Evolutionary conservation across 2,329 filamentous ascomycete species (phyloP), one percentile per base, ranked within the genome.

Genomic region (Chaetomium sp.): DNA sequence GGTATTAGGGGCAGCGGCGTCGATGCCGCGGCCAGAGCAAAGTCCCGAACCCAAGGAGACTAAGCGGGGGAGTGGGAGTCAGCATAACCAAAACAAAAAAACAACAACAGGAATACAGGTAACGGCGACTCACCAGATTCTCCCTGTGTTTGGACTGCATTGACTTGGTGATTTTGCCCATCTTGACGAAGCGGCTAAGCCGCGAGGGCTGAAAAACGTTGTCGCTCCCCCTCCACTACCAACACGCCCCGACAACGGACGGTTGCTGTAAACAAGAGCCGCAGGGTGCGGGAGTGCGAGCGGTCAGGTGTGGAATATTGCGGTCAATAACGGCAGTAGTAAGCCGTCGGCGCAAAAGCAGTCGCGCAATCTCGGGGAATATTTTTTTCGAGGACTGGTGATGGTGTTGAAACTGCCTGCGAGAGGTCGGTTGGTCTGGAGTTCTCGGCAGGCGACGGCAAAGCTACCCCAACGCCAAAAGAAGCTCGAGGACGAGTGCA

Each of bases 31-130:
- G 79, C 78, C 65, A 85, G 77, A 66, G 96, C 86, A 68, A 91
- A 97, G 53, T 87, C 80, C 71, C 86, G 82, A 62, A 97, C 81
- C 79, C 88, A 95, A 63, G 90, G 87, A 71, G 94, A 96, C 89
- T 96, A 64, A 48, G 33, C 37, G 41, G 54, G 45, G 54, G 45
- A 10, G 64, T 72, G 58, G 71, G 69, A 63, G 62, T n/a, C 11
- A 42, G 6, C 14, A 8, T 6, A 7, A 42, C 11, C 40, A 14
- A 42, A 12, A 42, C 6, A 12, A 11, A 19, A 61, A 53, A 36
- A 14, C 51, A 37, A 38, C 36, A 41, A 37, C 12, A 19, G 43
- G 19, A n/a, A 52, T 41, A 27, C 27, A 47, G 50, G 37, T 4
- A 5, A 49, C 8, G 36, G 6, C n/a, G 42, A 70, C 79, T 71